Conservation (phyloP, 2,329 filamentous ascomycete species). For the Davidsoniella virescens region DNA sequence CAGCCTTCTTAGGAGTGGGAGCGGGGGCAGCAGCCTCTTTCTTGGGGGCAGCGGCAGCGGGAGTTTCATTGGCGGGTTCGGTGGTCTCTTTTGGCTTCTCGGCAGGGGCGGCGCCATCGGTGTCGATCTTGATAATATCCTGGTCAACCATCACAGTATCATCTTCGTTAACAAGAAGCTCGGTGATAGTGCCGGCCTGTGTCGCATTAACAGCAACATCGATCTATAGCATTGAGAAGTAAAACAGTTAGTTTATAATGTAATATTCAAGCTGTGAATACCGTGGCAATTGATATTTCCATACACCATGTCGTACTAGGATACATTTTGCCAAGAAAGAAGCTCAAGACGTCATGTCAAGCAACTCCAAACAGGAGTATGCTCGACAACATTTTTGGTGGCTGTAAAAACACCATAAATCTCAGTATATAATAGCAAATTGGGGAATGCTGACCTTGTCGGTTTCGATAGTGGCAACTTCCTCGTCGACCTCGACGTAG, state of each 20-base stretch:
- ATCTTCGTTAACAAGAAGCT: conserved; percentile 81
- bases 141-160: conserved; percentile 92
- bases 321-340: background rate
- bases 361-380: background rate
- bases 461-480: conserved; percentile 96
- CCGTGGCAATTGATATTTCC: background rate
- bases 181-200: conserved; percentile 77
- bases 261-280: background rate
- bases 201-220: conserved; percentile 94
- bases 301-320: background rate
- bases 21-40: conserved; percentile 4
- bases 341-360: background rate
- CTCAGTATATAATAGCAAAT: background rate
- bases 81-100: conserved; percentile 1
- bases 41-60: conserved; percentile 16
- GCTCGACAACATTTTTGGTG: background rate
- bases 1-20: conserved; percentile 12
- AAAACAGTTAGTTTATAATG: background rate
- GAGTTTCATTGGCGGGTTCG: conserved; percentile 1
- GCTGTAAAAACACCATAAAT: background rate
- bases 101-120: conserved; percentile 29
- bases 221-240: conserved; percentile 41
- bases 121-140: conserved; percentile 71
- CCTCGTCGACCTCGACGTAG: conserved; percentile 86
- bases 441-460: conserved; percentile 55